Evolutionary conservation across 2,329 filamentous ascomycete species (phyloP), one percentile per base, ranked within the genome.

Genomic region (Bipolaris victoriae): DNA sequence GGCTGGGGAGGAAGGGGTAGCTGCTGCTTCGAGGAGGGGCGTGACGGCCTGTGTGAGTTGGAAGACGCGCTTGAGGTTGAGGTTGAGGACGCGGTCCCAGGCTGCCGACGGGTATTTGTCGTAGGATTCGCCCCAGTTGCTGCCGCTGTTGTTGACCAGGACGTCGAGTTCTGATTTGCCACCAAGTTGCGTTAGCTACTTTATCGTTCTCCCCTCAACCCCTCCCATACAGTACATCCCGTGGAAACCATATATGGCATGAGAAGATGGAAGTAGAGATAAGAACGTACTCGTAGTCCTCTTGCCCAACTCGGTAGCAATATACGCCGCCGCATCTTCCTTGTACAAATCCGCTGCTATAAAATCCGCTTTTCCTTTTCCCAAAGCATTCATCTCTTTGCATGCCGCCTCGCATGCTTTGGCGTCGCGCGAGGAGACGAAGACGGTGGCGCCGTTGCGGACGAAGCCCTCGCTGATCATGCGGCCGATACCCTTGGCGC

Each of bases 401-500:
- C 78, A 83, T 16, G 87, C 84, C 46, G 88, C 80, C 68, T 81
- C 79, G 76, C 86, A 87, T 24, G 80, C 78, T 41, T 84, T 86
- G 15, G 85, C 86, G 31, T 89, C 88, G 22, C 86, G 82, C 5
- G 86, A 88, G 5, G 86, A 86, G 61, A 91, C 88, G 79, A 90
- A 91, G 5, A 91, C 88, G 61, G 84, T 88, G 15, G 81, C 82
- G 55, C 86, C 86, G 74, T 88, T 88, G 55, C 79, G 72, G n/a
- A 88, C 81, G 75, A 87, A 89, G 55, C 86, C 87, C 55, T 86
- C 80, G 31, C 85, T 84, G 61, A 90, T 89, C 87, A 89, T 89
- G 57, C 83, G 84, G 15, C 87, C 87, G 61, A 89, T 85, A 62
- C 86, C 87, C 69, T 88, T 80, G 4, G 78, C 79, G 33, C 78